Percentiles rank a stretch among this genome's conserved stretches.
Conservation (phyloP, 140 eudicot species). For the Oenanthe javanica region DNA sequence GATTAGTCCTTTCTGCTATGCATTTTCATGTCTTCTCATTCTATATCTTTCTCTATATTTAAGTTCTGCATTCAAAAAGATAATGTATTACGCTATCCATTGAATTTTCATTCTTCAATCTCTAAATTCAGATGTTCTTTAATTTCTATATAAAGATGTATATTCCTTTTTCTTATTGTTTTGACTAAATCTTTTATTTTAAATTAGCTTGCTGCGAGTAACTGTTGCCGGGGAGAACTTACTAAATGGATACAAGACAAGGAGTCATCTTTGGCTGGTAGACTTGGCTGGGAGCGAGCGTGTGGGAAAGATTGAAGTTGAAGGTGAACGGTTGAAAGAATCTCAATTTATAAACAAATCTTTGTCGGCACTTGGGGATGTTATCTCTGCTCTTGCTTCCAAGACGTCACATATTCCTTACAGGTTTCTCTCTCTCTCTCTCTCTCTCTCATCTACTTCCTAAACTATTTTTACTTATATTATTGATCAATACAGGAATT, state of each 20-base stretch:
- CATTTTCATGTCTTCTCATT: not conserved
- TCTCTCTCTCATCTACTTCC: not conserved
- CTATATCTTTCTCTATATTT: not conserved
- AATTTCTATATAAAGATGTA: not conserved
- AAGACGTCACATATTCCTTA: constrained; percentile 87
- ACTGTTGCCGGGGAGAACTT: constrained; percentile 69
- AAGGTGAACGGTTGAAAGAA: constrained; percentile 92
- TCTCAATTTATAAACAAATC: constrained; percentile 94
- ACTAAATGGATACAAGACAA: constrained; percentile 68
- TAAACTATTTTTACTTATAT: constrained; percentile 6
- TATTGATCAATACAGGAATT: constrained; percentile 57
- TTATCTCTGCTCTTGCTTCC: constrained; percentile 90
- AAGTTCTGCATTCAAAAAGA: not conserved
- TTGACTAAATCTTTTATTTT: constrained; percentile 3
- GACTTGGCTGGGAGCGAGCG: constrained; percentile 99
- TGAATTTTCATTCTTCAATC: not conserved
- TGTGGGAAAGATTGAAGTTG: constrained; percentile 79
- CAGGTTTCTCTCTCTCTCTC: constrained; percentile 39
- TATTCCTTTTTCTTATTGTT: not conserved
- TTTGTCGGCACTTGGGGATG: constrained; percentile 93
- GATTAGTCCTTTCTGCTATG: not conserved
- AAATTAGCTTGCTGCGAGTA: constrained; percentile 73
- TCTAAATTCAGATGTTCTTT: not conserved
- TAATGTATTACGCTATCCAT: not conserved
- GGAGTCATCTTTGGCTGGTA: constrained; percentile 95